Evolutionary conservation across 371 early-diverging fungal genomes (phyloP), one percentile per base, ranked within the genome.

Genomic region (Mortierella sp.): DNA sequence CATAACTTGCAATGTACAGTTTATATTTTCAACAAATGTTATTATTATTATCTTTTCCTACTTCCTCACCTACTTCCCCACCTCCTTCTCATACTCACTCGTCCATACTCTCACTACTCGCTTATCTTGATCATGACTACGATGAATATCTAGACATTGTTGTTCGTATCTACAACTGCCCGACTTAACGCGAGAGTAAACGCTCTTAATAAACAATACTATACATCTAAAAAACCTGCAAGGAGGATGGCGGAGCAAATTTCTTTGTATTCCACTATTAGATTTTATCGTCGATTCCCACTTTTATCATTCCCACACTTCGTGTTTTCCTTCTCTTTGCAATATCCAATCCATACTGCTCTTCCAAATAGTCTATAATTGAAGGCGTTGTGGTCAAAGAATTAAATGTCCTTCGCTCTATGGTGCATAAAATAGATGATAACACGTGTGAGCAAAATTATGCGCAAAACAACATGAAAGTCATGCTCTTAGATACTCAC

Each of bases 381-480:
- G 93, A 93, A 0, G 97, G 93, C 19, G 91, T 89, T 9, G 93
- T 91, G 4, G 93, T 86, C 59, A 98, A 83, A 37, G 89, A 86
- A 72, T 98, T 97, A 77, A 98, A 98, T 28, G 93, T 89, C 76
- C 91, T 92, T 43, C 92, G 90, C 64, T 97, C 97, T 77, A 86
- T 22, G 37, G 47, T 22, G 35, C 28, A 12, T 32, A 60, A 42
- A 40, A 35, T 3, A 64, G 3, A 26, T 28, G 35, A 17, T 40
- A 19, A 26, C 26, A 15, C 13, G 26, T 23, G 19, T 29, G 15
- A 7, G n/a, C 15, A 0, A 10, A 9, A 13, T 10, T n/a, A n/a
- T n/a, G n/a, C n/a, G n/a, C n/a, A n/a, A n/a, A n/a, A n/a, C n/a
- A 42, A 43, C 59, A 40, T 28, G 35, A 35, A 56, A 63, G 58